Base-by-base conservation (phyloP, 192 early-diverging fungal genomes). In the Linnemannia zychae region DNA sequence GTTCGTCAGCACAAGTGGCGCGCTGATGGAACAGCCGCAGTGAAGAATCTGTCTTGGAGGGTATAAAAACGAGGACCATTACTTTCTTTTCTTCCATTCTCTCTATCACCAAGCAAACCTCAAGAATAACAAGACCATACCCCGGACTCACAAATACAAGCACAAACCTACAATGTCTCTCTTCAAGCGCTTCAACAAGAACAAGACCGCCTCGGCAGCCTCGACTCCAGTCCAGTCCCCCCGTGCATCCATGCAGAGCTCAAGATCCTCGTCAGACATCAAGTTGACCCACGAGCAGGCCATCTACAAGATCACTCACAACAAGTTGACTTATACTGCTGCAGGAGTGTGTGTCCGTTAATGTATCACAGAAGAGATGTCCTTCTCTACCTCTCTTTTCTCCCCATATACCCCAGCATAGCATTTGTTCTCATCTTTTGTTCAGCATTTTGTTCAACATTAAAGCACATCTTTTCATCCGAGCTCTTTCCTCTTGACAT, bases 131-230 rank as follows among this genome's bases (percentile, higher is more conserved):
- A 31, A 6, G 28, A 63, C 28, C n/a, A 63, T 3, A 9, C 24
- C 1, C 5, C n/a, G n/a, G n/a, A 36, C 67, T 5, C 33, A n/a
- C 18, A 17, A 0, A 0, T 13, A 20, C 5, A 20, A 13, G 3
- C 57, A 33, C 28, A 31, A 66, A n/a, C n/a, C 24, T 13, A 46
- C 47, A 50, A 76, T 76, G 75, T 49, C 65, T n/a, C 28, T 76
- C 75, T 76, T 76, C 75, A 76, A 76, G 75, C 37, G 38, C 17
- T 68, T 47, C 44, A 76, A 68, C 33, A 76, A 76, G 75, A 68
- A 67, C 75, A 76, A 74, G 73, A 28, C 63, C 65, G 16, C 66
- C 38, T 76, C 75, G 31, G 66, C 66, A 22, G 37, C 33, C 17
- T 33, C 66, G 0, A 52, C 75, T 11, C 75, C 75, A 33, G 65